Percentiles rank a stretch among this genome's conserved stretches.
phyloP scores from a whole-genome alignment of 805 yeast species.

The Clavispora fructus region DNA sequence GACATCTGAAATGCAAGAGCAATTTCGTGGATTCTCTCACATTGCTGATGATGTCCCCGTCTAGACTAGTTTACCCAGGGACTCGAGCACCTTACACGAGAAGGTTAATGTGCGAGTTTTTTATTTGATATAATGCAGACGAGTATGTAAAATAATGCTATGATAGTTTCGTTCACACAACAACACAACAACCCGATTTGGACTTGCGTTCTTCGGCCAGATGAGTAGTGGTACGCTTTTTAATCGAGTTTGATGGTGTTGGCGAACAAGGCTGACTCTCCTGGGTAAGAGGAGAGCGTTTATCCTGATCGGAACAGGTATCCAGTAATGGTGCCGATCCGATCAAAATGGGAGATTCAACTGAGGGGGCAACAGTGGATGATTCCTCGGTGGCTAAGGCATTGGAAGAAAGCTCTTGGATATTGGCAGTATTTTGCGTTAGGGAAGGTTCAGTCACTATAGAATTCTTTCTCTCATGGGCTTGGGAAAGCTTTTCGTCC shows the following conservation, averaged over 20 bases:
- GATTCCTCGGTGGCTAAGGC: background rate
- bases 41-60: slow-evolving; percentile 55
- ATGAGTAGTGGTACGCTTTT: background rate
- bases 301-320: no score
- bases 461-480: background rate
- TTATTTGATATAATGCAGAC: background rate
- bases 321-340: background rate
- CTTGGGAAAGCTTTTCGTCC: background rate
- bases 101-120: background rate
- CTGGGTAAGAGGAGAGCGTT: background rate
- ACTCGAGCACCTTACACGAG: background rate
- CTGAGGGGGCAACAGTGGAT: background rate
- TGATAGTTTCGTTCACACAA: background rate
- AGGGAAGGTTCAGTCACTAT: background rate
- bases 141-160: background rate
- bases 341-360: background rate
- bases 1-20: slow-evolving; percentile 87
- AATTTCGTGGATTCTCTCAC: slow-evolving; percentile 95
- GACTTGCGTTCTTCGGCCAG: background rate
- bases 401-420: background rate
- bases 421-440: background rate
- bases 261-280: background rate
- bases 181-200: background rate
- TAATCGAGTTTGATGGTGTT: background rate
- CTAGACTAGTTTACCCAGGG: slow-evolving; percentile 5